phyloP scores from a whole-genome alignment of 192 early-diverging fungal genomes.

The Coemansia sp. region DNA sequence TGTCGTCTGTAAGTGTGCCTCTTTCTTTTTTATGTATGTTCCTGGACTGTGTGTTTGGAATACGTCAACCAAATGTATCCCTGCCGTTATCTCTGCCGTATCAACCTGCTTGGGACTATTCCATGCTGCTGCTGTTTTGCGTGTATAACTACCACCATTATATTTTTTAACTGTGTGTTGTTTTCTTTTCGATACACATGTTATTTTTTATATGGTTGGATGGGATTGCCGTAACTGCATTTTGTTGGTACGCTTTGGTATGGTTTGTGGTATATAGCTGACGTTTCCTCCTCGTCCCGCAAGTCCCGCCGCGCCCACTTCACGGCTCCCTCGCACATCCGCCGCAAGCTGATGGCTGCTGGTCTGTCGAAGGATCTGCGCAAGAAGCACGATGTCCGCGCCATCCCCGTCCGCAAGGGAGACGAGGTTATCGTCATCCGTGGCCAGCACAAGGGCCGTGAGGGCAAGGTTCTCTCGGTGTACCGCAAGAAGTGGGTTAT shows the following conservation, averaged over 20 bases:
- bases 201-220: background rate
- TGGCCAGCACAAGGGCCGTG: slow-evolving; percentile 95
- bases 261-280: slow-evolving; percentile 44
- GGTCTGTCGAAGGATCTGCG: slow-evolving; percentile 97
- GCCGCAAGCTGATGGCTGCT: slow-evolving; percentile 97
- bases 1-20: slow-evolving; percentile 21
- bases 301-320: slow-evolving; percentile 99
- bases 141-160: background rate
- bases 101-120: slow-evolving; percentile 12
- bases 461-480: slow-evolving; percentile 94
- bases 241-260: background rate
- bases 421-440: slow-evolving; percentile 97
- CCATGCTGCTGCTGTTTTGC: slow-evolving; percentile 9
- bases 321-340: slow-evolving; percentile 90
- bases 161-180: slow-evolving; percentile 1
- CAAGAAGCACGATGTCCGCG: slow-evolving; percentile 95
- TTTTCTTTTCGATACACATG: slow-evolving; percentile 8
- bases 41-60: slow-evolving; percentile 15
- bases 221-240: background rate
- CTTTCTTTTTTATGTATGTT: slow-evolving; percentile 15
- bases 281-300: slow-evolving; percentile 88
- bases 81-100: background rate
- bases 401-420: slow-evolving; percentile 96
- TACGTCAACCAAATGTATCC: background rate
- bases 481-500: slow-evolving; percentile 99